Conservation (phyloP, 192 early-diverging fungal species). For the Backusella mclennaniae region DNA sequence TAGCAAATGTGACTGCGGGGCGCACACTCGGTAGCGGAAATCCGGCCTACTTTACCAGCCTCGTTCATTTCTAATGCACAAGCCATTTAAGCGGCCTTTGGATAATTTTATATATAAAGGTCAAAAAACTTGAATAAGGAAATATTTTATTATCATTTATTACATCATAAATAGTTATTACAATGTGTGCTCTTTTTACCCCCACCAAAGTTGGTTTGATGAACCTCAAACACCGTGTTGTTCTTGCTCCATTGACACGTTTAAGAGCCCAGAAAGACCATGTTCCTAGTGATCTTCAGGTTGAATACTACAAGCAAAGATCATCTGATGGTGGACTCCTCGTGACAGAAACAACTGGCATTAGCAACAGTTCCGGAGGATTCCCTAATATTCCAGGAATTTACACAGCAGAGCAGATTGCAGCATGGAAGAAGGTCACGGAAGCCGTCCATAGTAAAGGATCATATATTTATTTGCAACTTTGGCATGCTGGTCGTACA, state of each 20-base stretch:
- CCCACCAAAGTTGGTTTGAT: constrained; percentile 15
- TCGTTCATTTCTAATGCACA: too few species aligned
- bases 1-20: not conserved
- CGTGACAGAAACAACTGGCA: constrained; percentile 22
- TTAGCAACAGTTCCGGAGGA: constrained; percentile 5
- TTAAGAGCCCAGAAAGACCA: not conserved
- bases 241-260: constrained; percentile 24
- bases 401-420: constrained; percentile 37
- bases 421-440: constrained; percentile 50
- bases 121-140: not conserved
- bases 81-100: not conserved
- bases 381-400: constrained; percentile 33
- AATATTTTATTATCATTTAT: not conserved
- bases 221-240: constrained; percentile 21
- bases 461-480: constrained; percentile 52
- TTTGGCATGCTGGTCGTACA: constrained; percentile 42
- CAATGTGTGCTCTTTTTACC: constrained; percentile 5
- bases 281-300: constrained; percentile 10
- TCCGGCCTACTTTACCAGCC: not conserved
- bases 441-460: constrained; percentile 55
- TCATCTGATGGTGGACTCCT: constrained; percentile 18
- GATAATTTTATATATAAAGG: not conserved
- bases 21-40: not conserved
- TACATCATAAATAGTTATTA: not conserved
- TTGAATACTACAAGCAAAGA: constrained; percentile 26